phyloP scores from a whole-genome alignment of 208 protist genomes.

The Leishmania lainsoni region DNA sequence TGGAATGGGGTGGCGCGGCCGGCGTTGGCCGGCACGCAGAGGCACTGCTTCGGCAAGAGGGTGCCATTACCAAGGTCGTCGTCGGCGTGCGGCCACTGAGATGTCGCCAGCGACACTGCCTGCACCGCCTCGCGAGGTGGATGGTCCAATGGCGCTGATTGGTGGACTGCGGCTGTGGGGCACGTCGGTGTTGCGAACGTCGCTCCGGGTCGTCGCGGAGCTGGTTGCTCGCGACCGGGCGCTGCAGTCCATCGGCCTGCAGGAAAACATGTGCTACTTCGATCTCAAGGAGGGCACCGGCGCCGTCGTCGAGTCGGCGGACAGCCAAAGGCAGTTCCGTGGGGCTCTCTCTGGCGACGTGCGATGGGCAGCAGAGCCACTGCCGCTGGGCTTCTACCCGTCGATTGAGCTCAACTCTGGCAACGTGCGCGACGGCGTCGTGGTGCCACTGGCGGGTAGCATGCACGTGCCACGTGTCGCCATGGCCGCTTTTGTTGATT shows the following conservation, averaged over 20 bases:
- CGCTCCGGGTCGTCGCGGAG: constrained; percentile 33
- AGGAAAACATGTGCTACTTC: constrained; percentile 36
- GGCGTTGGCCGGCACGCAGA: constrained; percentile 21
- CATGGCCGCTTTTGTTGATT: constrained; percentile 27
- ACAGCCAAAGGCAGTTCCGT: constrained; percentile 19
- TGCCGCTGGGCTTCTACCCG: constrained; percentile 37
- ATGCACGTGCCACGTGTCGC: constrained; percentile 15
- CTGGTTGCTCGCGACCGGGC: constrained; percentile 37
- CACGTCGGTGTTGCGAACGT: constrained; percentile 32
- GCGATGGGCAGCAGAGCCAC: constrained; percentile 33
- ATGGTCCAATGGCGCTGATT: constrained; percentile 31
- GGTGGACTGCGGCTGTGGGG: constrained; percentile 31
- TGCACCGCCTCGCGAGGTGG: constrained; percentile 18
- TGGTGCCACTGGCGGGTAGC: constrained; percentile 21
- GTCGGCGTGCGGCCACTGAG: constrained; percentile 12
- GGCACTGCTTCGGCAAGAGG: constrained; percentile 21
- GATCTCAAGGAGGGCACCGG: constrained; percentile 41
- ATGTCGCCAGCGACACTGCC: background rate
- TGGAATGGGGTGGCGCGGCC: constrained; percentile 19
- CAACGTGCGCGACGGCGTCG: constrained; percentile 15
- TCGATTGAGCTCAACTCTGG: constrained; percentile 35
- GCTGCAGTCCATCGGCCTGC: constrained; percentile 35
- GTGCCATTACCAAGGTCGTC: constrained; percentile 20
- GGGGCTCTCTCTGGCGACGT: constrained; percentile 18
- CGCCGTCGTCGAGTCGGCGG: constrained; percentile 23